Evolutionary conservation across 495 filamentous ascomycete species (phyloP), one percentile per base, ranked within the genome.

Genomic region (Hypoxylon cercidicola): DNA sequence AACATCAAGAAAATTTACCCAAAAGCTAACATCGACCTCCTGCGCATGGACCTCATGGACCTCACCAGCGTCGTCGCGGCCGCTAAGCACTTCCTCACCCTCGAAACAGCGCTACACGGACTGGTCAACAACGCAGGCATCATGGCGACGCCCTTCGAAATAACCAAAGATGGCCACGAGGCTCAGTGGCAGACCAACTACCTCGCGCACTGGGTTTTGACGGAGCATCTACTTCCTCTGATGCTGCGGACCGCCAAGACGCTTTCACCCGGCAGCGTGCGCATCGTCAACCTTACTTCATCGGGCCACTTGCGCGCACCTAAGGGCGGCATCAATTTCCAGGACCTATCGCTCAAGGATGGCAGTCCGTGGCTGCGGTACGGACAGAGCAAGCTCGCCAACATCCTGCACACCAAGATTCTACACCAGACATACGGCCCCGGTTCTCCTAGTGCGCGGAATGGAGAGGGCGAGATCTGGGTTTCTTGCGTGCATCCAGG

Each of bases 111-210:
- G 3, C 40, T 74, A 16, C 69, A 83, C 46, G 72, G 70, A 2
- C 59, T 75, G 16, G 34, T 75, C 43, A 73, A 73, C 52, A 75
- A 75, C 66, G 72, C 72, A 21, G 72, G 72, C 34, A 72, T 85
- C 47, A 82, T 85, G 79, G 77, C 64, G 3, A 65, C 72, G 12
- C 75, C 75, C 13, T 68, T 78, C 11, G 64, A 67, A 43, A 68
- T 77, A 10, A 84, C 78, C 4, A 63, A 53, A 19, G 81, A 86
- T 53, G 80, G 79, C n/a, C 76, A 79, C 66, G 82, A 85, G 64
- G 71, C 72, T 0, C 80, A 85, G 55, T 81, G 52, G 66, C 70
- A 81, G 60, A 81, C 78, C 43, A 82, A 80, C 44, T 77, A 81
- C 56, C 70, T 80, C 18, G 61, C 74, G n/a, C 79, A 80, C 62